Evolutionary conservation across 2,329 filamentous ascomycete species (phyloP).

Genomic region (Cladosporium austrohemisphaericum): DNA sequence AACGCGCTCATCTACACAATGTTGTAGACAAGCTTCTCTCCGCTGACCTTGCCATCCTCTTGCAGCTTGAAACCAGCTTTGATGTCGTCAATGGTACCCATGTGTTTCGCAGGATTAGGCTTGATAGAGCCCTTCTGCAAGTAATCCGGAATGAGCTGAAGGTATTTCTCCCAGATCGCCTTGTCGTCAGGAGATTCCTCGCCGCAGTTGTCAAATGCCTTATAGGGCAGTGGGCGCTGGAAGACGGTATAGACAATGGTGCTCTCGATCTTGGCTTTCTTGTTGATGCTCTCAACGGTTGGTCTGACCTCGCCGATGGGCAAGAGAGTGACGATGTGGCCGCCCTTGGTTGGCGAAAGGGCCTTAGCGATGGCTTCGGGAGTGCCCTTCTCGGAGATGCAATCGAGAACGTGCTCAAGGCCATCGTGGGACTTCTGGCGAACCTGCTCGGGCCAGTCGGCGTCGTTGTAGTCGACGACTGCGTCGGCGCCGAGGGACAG

Average conservation of each 20-base stretch:
- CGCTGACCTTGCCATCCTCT: slow-evolving; percentile 43
- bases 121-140: slow-evolving; percentile 38
- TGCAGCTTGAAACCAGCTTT: slow-evolving; percentile 43
- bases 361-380: slow-evolving; percentile 47
- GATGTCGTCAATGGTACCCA: slow-evolving; percentile 40
- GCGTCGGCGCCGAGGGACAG: slow-evolving; percentile 12
- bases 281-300: slow-evolving; percentile 47
- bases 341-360: slow-evolving; percentile 45
- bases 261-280: slow-evolving; percentile 53
- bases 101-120: slow-evolving; percentile 43
- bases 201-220: slow-evolving; percentile 14
- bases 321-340: slow-evolving; percentile 56
- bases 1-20: slow-evolving; percentile 19
- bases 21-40: slow-evolving; percentile 42
- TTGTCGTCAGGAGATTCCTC: slow-evolving; percentile 41
- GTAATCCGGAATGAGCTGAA: slow-evolving; percentile 53
- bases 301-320: slow-evolving; percentile 57
- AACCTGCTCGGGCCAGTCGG: slow-evolving; percentile 13
- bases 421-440: slow-evolving; percentile 15
- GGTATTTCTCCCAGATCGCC: slow-evolving; percentile 52
- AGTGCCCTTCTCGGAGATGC: slow-evolving; percentile 50
- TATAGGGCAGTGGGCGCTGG: slow-evolving; percentile 12
- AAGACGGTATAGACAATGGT: slow-evolving; percentile 31
- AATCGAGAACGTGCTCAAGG: slow-evolving; percentile 52
- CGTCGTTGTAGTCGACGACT: slow-evolving; percentile 18